phyloP scores from a whole-genome alignment of 169 alveolate genomes.

The Eimeria sp. region DNA sequence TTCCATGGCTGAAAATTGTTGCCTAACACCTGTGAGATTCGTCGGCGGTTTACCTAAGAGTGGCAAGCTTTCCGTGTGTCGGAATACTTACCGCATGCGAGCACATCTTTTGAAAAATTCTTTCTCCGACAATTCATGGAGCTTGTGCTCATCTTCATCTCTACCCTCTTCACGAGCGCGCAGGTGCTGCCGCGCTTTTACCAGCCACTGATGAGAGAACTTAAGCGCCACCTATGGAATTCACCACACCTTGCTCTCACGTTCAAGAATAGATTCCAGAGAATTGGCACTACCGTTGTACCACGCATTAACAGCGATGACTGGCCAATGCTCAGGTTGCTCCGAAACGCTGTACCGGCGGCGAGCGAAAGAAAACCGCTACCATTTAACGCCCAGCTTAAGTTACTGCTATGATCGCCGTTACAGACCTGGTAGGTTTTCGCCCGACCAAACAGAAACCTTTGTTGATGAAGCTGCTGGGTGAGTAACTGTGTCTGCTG shows the following conservation, averaged over 20 bases:
- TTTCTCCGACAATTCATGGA: constrained; percentile 47
- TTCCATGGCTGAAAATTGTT: too few relatives aligned
- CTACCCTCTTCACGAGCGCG: constrained; percentile 41
- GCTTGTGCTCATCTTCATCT: constrained; percentile 25
- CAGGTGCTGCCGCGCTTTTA: constrained; percentile 56
- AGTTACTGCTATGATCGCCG: background rate
- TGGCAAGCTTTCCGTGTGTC: background rate
- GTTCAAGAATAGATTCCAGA: too few relatives aligned
- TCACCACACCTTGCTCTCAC: background rate
- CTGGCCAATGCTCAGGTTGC: background rate
- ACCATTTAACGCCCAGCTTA: background rate
- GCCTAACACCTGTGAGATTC: background rate
- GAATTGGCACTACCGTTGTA: background rate
- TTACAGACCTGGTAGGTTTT: constrained; percentile 47
- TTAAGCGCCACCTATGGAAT: constrained; percentile 57
- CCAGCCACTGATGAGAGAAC: constrained; percentile 70
- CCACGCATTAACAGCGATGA: background rate
- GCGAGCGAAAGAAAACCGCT: background rate
- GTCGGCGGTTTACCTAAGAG: background rate
- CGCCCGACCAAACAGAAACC: constrained; percentile 60
- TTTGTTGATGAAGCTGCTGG: constrained; percentile 66
- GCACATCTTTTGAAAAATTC: constrained; percentile 43
- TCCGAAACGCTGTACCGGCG: background rate
- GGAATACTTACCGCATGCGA: constrained; percentile 55
- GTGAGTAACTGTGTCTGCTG: constrained; percentile 61